A percentile compares a stretch with the other conserved stretches of the same genome.
Evolutionary conservation across 2,329 filamentous ascomycete species (phyloP).

Genomic region (Penicillium janthinellum): DNA sequence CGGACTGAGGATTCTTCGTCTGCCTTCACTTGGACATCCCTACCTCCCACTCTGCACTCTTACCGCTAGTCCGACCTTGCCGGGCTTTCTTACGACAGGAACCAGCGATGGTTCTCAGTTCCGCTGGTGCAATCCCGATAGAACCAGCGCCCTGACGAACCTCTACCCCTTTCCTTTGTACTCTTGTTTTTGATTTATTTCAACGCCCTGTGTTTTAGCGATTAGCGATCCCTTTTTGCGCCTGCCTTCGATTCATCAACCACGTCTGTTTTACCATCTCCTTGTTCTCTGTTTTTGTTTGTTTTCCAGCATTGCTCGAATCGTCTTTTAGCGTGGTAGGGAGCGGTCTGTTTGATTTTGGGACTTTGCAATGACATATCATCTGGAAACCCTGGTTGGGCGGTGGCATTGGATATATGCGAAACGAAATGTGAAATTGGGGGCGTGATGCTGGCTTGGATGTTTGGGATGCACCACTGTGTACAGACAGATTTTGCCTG

Average conservation of each 20-base stretch:
- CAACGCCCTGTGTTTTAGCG: slow-evolving; percentile 1
- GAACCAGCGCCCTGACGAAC: neutral
- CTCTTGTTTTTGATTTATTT: slow-evolving; percentile 5
- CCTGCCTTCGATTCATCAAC: slow-evolving; percentile 18
- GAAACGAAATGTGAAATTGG: neutral
- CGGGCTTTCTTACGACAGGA: neutral
- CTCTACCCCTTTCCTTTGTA: neutral
- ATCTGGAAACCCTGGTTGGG: neutral
- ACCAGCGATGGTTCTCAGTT: neutral
- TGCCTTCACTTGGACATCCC: neutral
- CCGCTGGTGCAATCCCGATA: neutral
- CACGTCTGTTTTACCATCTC: slow-evolving; percentile 11
- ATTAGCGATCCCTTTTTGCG: slow-evolving; percentile 5
- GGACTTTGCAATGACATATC: neutral
- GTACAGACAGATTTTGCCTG: neutral
- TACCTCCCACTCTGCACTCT: neutral
- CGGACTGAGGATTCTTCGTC: neutral
- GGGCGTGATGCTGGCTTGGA: neutral
- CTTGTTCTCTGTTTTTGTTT: slow-evolving; percentile 5
- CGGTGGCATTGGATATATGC: neutral
- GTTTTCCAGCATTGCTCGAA: slow-evolving; percentile 2
- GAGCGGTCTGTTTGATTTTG: slow-evolving; percentile 7
- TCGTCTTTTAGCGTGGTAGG: slow-evolving; percentile 19
- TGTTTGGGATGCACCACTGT: neutral
- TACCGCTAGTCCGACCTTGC: neutral